Percentiles rank a stretch among this genome's conserved stretches.
phyloP scores from a whole-genome alignment of 192 early-diverging fungal species.

The Lobosporangium transversale region DNA sequence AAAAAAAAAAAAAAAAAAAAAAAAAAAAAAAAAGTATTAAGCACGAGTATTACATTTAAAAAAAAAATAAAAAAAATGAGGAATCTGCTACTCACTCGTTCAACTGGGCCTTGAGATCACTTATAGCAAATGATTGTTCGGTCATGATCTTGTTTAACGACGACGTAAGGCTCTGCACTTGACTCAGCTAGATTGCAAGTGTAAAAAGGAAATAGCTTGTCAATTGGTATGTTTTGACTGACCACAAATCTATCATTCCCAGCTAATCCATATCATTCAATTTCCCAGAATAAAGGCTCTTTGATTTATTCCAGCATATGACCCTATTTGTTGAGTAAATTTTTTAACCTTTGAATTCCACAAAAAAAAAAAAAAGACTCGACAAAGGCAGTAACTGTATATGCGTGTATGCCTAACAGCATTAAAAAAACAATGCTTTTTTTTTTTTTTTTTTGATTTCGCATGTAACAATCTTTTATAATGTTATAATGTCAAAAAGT shows the following conservation, averaged over 20 bases:
- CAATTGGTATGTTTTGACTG: too few relatives aligned
- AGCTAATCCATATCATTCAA: too few relatives aligned
- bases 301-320: too few relatives aligned
- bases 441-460: not conserved
- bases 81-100: slow-evolving; percentile 41
- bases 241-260: too few relatives aligned
- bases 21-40: not conserved
- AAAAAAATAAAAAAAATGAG: not conserved
- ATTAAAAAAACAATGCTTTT: too few relatives aligned
- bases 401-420: too few relatives aligned
- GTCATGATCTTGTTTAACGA: slow-evolving; percentile 50
- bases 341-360: too few relatives aligned
- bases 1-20: not conserved
- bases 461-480: not conserved
- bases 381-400: too few relatives aligned
- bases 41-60: not conserved
- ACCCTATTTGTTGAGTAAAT: too few relatives aligned
- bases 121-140: slow-evolving; percentile 51
- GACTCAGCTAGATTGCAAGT: slow-evolving; percentile 36
- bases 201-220: not conserved
- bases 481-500: not conserved
- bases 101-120: slow-evolving; percentile 50
- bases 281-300: too few relatives aligned
- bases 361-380: too few relatives aligned
- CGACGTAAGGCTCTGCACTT: slow-evolving; percentile 44